Conservation (phyloP, 768 basidiomycete species). For the Coprinopsis cinerea region DNA sequence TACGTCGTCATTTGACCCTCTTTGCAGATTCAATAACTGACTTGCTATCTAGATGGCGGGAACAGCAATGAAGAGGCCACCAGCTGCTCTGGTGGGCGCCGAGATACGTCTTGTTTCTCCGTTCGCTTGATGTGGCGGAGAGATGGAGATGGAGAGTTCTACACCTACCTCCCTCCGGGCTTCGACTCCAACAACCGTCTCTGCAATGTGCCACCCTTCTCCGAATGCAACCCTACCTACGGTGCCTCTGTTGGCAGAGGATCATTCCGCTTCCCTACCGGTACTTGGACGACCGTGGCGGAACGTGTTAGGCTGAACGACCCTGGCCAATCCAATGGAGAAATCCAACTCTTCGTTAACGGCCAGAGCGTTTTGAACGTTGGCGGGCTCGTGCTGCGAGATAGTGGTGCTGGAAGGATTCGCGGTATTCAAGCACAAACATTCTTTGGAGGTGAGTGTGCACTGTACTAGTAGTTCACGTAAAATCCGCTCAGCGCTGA, state of each 20-base stretch:
- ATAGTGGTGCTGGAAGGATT: conserved; percentile 4
- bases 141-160: conserved; percentile 56
- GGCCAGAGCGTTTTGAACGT: conserved; percentile 26
- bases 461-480: neutral
- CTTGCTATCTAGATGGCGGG: conserved; percentile 43
- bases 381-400: conserved; percentile 2
- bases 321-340: conserved; percentile 61
- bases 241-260: conserved; percentile 68
- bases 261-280: conserved; percentile 54
- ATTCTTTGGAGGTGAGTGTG: conserved; percentile 11
- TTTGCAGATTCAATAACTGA: neutral
- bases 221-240: conserved; percentile 55
- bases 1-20: conserved; percentile 25
- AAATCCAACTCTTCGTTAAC: conserved; percentile 59
- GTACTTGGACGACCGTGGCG: conserved; percentile 59
- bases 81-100: conserved; percentile 61
- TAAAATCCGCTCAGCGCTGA: conserved; percentile 1
- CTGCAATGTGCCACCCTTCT: conserved; percentile 42
- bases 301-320: conserved; percentile 74
- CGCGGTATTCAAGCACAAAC: conserved; percentile 7
- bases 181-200: conserved; percentile 43
- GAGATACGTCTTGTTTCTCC: conserved; percentile 52
- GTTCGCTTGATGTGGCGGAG: conserved; percentile 67
- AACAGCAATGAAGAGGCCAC: conserved; percentile 39
- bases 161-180: conserved; percentile 59